Evolutionary conservation across 306 rosid genomes (phyloP), one percentile per base, ranked within the genome.

Genomic region (Morella rubra): DNA sequence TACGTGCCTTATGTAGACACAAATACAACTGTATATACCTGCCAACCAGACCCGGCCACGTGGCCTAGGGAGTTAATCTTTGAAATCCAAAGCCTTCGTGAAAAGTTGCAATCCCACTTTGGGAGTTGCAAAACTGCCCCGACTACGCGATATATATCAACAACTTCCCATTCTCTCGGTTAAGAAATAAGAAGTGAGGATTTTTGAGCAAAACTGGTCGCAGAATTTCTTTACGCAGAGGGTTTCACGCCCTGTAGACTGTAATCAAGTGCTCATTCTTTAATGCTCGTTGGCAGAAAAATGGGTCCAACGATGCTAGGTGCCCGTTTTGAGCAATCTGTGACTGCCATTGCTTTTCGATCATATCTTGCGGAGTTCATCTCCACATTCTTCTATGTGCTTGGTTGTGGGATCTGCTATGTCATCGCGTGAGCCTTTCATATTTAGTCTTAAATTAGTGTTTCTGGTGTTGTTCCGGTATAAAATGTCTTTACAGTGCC

Each of bases 341-440:
- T 92, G 59, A 82, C 93, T 5, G 58, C 90, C 44, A 70, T 77
- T 53, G 94, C 97, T 5, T 74, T 95, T 73, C 90, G 98, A 22
- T 85, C 97, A 12, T 95, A 95, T 20, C 77, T 89, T 4, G 91
- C 97, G 0, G 96, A 95, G 87, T 95, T 92, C 76, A 85, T 95
- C 81, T 92, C 95, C 24, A 94, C 98, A 16, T 94, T 92, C 90
- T 85, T 92, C 88, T 94, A 74, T 72, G 96, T 92, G 27, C 84
- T 92, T 68, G 0, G 92, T 89, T 0, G 78, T 95, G 4, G 97
- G 89, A 59, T 82, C 98, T 5, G 75, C 79, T 76, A 95, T 95
- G 93, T 83, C 98, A 40, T 88, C 97, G 18, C 68, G 97, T 95
- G 8, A 86, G 93, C 76, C 22, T 47, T n/a, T 51, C 6, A 5